A percentile compares a stretch with the other conserved stretches of the same genome.
phyloP scores from a whole-genome alignment of 129 eudicot species.

The Gnaphalium uliginosum region DNA sequence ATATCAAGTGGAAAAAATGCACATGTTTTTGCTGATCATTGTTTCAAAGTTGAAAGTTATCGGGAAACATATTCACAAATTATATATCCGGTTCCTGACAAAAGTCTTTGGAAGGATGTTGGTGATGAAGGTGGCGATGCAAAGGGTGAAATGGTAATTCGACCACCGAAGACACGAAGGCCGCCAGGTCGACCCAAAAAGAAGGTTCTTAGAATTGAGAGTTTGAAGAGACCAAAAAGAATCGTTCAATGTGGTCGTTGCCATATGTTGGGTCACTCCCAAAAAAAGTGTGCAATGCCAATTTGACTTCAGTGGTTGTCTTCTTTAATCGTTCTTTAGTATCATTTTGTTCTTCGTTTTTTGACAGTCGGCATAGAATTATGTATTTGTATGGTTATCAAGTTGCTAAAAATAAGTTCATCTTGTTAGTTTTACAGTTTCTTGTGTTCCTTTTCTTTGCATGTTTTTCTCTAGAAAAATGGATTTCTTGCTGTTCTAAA shows the following conservation, averaged over 20 bases:
- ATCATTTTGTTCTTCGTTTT: constrained; percentile 23
- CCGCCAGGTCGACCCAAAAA: constrained; percentile 98
- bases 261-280: constrained; percentile 97
- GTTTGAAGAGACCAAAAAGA: constrained; percentile 86
- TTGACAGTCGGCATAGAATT: constrained; percentile 42
- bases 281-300: constrained; percentile 90
- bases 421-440: constrained; percentile 19
- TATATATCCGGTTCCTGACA: constrained; percentile 83
- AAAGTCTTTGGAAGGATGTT: constrained; percentile 67
- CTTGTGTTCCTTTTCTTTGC: not conserved
- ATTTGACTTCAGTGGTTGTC: constrained; percentile 36
- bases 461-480: not conserved
- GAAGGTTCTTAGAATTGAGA: constrained; percentile 92
- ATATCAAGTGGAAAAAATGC: constrained; percentile 87
- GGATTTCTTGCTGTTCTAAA: constrained; percentile 2
- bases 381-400: constrained; percentile 36
- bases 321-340: constrained; percentile 16
- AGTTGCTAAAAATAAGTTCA: constrained; percentile 28
- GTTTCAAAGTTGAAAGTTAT: constrained; percentile 75
- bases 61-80: constrained; percentile 87
- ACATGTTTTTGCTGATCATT: constrained; percentile 84
- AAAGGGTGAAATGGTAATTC: constrained; percentile 42
- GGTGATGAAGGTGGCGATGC: constrained; percentile 60
- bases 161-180: constrained; percentile 90
- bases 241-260: constrained; percentile 99